Base-by-base conservation (phyloP, 176 grass and related monocot genomes). In the Olyra latifolia region DNA sequence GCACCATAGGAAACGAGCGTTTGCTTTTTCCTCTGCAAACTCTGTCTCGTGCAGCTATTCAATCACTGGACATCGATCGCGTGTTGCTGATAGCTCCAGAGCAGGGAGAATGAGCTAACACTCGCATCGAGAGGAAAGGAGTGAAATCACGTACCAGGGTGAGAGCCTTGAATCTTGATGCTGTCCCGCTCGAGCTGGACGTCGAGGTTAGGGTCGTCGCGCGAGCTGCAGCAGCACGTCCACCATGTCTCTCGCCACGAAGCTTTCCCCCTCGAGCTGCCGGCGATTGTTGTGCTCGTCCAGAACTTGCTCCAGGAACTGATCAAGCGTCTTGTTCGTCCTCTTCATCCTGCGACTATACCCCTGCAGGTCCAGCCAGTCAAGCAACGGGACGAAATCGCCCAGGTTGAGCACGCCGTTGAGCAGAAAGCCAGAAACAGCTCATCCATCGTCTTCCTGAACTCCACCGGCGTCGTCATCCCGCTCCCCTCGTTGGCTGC, bases 271-370 rank as follows among this genome's bases (percentile, higher is more conserved):
- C 60, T 91, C 85, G 12, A 17, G 24, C 2, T 10, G 14, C 3
- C 88, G 75, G 3, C 77, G 77, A 62, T 91, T 49, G 38, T 79
- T 87, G 72, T 97, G 93, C 81, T 84, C 86, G 10, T 91, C 80
- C 12, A 97, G 70, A 4, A 97, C 90, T 46, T 91, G 83, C 43
- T 93, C 93, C 19, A 97, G 60, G 74, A 97, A 97, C 4, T 67
- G 39, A 10, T 97, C 93, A 10, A 91, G 84, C 67, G 29, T 91
- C 71, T 75, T 78, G 72, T 76, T 60, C 3, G 72, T 0, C 16
- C 16, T 83, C 90, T 97, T 97, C 93, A 93, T 97, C 80, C 90
- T 82, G 66, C 16, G n/a, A 17, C 91, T 66, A 40, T 97, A 96
- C 0, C 93, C 90, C 69, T 97, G 93, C 20, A 93, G 62, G 71